Evolutionary conservation across 495 filamentous ascomycete genomes (phyloP).

Genomic region (Trichoderma parareesei): DNA sequence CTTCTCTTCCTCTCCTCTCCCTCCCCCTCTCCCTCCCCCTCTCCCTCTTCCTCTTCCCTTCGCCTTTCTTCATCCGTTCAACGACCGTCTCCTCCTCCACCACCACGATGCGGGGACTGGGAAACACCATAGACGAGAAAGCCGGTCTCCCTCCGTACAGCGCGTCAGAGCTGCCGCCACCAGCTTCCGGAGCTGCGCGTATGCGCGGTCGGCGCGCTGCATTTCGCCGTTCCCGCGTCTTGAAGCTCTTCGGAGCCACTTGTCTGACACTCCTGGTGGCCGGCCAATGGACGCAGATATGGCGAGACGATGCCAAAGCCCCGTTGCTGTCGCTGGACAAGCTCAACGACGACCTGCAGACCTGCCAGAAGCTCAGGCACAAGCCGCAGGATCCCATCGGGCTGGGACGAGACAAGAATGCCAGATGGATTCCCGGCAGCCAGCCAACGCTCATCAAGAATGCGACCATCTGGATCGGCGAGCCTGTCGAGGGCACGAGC

Average conservation of each 20-base stretch:
- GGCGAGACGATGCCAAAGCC: background rate
- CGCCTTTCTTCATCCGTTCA: background rate
- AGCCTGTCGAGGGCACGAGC: slow-evolving; percentile 32
- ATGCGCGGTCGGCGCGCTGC: slow-evolving; percentile 14
- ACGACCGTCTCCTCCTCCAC: background rate
- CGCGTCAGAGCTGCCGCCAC: slow-evolving; percentile 15
- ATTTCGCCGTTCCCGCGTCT: slow-evolving; percentile 26
- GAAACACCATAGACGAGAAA: slow-evolving; percentile 13
- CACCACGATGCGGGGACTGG: background rate
- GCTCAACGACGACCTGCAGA: slow-evolving; percentile 30
- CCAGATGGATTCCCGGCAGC: slow-evolving; percentile 35
- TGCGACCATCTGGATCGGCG: slow-evolving; percentile 46
- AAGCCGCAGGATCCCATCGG: slow-evolving; percentile 38
- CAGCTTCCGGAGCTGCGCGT: slow-evolving; percentile 17
- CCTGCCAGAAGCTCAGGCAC: slow-evolving; percentile 31
- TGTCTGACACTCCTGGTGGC: slow-evolving; percentile 38
- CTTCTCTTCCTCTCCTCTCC: background rate
- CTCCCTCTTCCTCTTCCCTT: background rate
- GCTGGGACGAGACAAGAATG: slow-evolving; percentile 37
- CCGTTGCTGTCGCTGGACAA: slow-evolving; percentile 28
- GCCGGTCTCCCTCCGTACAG: slow-evolving; percentile 25
- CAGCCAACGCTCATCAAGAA: slow-evolving; percentile 43
- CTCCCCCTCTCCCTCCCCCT: background rate
- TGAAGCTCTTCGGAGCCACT: slow-evolving; percentile 27
- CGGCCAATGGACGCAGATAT: slow-evolving; percentile 40